Conservation (phyloP, 2,329 filamentous ascomycete genomes). For the Salinomyces thailandicus region DNA sequence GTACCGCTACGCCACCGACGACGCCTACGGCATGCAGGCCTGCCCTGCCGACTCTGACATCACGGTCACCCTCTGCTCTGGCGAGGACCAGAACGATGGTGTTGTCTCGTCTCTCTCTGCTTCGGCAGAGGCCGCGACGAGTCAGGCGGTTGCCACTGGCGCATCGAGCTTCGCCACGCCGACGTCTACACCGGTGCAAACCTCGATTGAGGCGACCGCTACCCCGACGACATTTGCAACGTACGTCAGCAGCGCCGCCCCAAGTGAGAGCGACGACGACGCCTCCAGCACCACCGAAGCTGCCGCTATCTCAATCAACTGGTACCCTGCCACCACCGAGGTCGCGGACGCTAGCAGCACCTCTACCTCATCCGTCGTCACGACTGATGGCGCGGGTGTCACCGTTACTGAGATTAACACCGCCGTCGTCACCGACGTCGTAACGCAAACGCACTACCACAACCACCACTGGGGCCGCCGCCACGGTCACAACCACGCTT, state of each 20-base stretch:
- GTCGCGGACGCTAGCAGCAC: too few relatives aligned
- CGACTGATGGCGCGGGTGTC: constrained; percentile 6
- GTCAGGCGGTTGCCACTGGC: constrained; percentile 4
- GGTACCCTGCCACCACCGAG: too few relatives aligned
- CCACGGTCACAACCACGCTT: constrained; percentile 18
- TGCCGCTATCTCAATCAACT: too few relatives aligned
- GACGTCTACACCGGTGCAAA: constrained; percentile 5
- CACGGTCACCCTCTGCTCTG: constrained; percentile 29
- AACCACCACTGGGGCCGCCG: constrained; percentile 14
- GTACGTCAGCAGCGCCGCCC: constrained; percentile 8
- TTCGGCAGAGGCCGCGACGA: constrained; percentile 7
- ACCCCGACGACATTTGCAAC: constrained; percentile 12
- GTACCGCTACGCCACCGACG: constrained; percentile 30
- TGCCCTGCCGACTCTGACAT: constrained; percentile 23
- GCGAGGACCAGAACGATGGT: constrained; percentile 13
- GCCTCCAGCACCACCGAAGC: not conserved
- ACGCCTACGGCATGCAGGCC: constrained; percentile 30
- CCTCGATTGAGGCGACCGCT: constrained; percentile 1
- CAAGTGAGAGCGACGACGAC: constrained; percentile 6
- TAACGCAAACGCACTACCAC: constrained; percentile 13
- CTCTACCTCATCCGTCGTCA: not conserved
- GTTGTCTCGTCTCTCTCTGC: constrained; percentile 6
- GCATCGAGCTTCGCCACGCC: constrained; percentile 6
- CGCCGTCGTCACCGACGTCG: constrained; percentile 17
- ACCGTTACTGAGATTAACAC: constrained; percentile 22